A percentile compares a stretch with the other conserved stretches of the same genome.
These are phyloP conservation scores for Schizochytrium sp. DNA, from an alignment of 108 stramenopile genomes.

Conservation along the genomic window DNA sequence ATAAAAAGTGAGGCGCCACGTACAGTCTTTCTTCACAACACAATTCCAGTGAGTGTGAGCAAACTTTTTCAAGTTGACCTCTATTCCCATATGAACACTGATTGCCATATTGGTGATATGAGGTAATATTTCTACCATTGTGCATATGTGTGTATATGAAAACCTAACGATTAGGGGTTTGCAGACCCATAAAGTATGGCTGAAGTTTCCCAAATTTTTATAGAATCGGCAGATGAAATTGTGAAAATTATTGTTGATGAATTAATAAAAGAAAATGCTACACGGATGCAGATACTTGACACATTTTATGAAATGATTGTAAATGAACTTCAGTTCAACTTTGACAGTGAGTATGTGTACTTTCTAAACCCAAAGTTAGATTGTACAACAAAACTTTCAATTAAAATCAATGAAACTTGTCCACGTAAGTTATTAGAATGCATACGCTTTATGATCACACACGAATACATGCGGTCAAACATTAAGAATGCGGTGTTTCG, in stretches of 20 bases:
- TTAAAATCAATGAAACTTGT: neutral
- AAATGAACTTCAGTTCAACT: neutral
- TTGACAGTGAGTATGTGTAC: neutral
- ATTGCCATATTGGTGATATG: neutral
- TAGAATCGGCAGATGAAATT: neutral
- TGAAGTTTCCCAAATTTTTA: neutral
- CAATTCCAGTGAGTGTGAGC: neutral
- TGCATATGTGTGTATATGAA: neutral
- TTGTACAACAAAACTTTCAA: neutral
- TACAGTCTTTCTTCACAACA: neutral
- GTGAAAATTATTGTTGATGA: neutral
- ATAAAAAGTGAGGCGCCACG: conserved; percentile 10
- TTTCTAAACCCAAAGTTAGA: neutral
- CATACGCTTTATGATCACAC: neutral
- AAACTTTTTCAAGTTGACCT: neutral
- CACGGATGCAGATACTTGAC: neutral
- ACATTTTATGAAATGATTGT: neutral
- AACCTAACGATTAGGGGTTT: neutral
- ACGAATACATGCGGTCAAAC: neutral
- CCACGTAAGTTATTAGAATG: neutral
- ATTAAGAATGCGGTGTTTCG: neutral
- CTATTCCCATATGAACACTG: neutral
- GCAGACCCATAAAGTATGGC: neutral
- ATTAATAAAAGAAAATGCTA: neutral
- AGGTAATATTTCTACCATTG: neutral